These are phyloP conservation scores for Proteromonas lacertae DNA, from an alignment of 352 stramenopile species.

Conservation along the genomic window DNA sequence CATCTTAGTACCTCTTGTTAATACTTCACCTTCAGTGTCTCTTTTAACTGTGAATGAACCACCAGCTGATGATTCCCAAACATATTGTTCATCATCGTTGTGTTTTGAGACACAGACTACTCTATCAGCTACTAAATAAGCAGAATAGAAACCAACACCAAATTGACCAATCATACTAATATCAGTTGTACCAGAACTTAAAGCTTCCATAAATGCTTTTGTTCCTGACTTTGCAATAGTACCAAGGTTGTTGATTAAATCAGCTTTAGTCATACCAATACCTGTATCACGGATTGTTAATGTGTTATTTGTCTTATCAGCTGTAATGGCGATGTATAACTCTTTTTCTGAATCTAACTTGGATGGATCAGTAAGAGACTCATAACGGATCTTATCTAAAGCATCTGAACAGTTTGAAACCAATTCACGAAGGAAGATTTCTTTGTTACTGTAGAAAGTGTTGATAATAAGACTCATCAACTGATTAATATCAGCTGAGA, in stretches of 20 bases:
- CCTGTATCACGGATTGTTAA: constrained; percentile 89
- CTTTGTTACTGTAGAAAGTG: constrained; percentile 99
- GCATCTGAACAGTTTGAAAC: constrained; percentile 83
- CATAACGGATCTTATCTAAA: constrained; percentile 84
- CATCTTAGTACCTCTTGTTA: constrained; percentile 66
- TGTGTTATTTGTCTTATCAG: constrained; percentile 96
- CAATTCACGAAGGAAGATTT: constrained; percentile 59
- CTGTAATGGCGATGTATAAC: constrained; percentile 91
- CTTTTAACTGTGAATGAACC: constrained; percentile 80
- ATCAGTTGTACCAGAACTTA: constrained; percentile 74
- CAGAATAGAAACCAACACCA: constrained; percentile 98
- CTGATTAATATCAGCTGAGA: constrained; percentile 98
- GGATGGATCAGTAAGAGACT: constrained; percentile 67
- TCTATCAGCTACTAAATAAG: constrained; percentile 82
- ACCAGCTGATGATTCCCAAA: constrained; percentile 79
- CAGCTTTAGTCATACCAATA: constrained; percentile 97
- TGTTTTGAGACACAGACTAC: constrained; percentile 34
- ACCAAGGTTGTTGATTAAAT: constrained; percentile 96
- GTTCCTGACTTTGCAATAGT: constrained; percentile 99
- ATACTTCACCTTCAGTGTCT: constrained; percentile 30
- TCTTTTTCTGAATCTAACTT: constrained; percentile 82
- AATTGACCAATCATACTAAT: constrained; percentile 99
- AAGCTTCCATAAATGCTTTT: constrained; percentile 97
- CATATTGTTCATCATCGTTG: constrained; percentile 89
- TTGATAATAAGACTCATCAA: constrained; percentile 85